Evolutionary conservation across 2,329 filamentous ascomycete genomes (phyloP).

Genomic region (Tolypocladium endophyticum): DNA sequence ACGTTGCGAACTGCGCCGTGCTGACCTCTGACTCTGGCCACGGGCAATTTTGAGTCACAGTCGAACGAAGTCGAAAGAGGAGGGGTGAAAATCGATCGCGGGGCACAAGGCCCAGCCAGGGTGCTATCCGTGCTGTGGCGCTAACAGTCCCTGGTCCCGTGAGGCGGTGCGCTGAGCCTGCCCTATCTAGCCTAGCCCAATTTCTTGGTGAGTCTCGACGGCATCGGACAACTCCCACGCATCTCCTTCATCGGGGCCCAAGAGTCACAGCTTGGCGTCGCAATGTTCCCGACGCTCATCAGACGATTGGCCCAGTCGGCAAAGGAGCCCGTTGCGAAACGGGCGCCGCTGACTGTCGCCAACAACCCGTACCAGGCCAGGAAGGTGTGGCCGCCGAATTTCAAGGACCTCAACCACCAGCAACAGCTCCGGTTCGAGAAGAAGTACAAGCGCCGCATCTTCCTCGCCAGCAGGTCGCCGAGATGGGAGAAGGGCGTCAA

Average conservation of each 20-base stretch:
- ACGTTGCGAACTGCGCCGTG: conserved; percentile 2
- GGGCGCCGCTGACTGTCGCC: conserved; percentile 24
- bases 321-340: conserved; percentile 15
- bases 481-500: conserved; percentile 55
- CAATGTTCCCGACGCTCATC: conserved; percentile 24
- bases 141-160: conserved; percentile 5
- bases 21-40: conserved; percentile 1
- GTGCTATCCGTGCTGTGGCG: conserved; percentile 6
- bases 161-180: conserved; percentile 15
- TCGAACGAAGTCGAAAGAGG: conserved; percentile 9
- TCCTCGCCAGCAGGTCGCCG: conserved; percentile 50
- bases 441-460: conserved; percentile 62
- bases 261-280: conserved; percentile 5
- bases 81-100: conserved; percentile 25
- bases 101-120: conserved; percentile 15
- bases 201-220: not conserved
- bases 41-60: conserved; percentile 21
- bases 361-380: conserved; percentile 54
- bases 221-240: not conserved
- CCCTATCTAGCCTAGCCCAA: not conserved
- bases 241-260: not conserved
- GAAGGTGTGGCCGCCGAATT: conserved; percentile 71
- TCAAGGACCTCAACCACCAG: conserved; percentile 56
- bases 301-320: conserved; percentile 22
- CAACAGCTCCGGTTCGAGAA: conserved; percentile 72